Conservation (phyloP, 2,329 filamentous ascomycete species). For the Aureobasidium sp. region DNA sequence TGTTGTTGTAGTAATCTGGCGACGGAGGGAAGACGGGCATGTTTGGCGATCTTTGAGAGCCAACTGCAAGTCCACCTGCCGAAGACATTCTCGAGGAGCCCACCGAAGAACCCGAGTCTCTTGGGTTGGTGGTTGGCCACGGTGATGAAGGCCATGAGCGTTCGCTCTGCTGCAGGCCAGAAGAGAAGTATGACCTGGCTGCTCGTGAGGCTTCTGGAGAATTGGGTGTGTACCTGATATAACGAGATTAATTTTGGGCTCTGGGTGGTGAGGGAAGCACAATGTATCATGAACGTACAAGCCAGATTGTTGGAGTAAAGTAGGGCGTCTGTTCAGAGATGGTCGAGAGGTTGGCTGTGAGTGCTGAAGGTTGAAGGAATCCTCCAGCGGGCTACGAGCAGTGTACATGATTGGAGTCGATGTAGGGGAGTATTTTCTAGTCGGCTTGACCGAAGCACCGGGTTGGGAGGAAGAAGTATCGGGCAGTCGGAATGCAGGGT, state of each 20-base stretch:
- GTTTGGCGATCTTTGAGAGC: conserved; percentile 3
- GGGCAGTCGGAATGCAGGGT: conserved; percentile 22
- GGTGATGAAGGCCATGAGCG: conserved; percentile 4
- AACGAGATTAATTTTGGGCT: neutral
- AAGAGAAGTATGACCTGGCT: neutral
- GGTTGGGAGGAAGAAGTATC: conserved; percentile 74
- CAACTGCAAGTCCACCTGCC: neutral
- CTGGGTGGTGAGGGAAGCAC: neutral
- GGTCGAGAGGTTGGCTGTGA: conserved; percentile 2
- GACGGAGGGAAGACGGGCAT: neutral
- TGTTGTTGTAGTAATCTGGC: neutral
- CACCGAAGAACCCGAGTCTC: conserved; percentile 5
- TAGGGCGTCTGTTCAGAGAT: neutral
- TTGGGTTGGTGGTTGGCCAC: conserved; percentile 1
- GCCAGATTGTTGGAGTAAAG: conserved; percentile 4
- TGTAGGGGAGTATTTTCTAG: conserved; percentile 14
- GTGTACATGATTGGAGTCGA: conserved; percentile 12
- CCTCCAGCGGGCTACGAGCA: neutral
- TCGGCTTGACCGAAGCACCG: conserved; percentile 35
- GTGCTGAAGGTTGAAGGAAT: neutral
- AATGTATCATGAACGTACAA: neutral
- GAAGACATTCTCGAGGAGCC: conserved; percentile 6
- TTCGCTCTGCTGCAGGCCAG: neutral
- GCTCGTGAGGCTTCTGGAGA: neutral
- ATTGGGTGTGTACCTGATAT: conserved; percentile 7